Evolutionary conservation across 2,329 filamentous ascomycete species (phyloP).

Genomic region (Colletotrichum brevisporum): DNA sequence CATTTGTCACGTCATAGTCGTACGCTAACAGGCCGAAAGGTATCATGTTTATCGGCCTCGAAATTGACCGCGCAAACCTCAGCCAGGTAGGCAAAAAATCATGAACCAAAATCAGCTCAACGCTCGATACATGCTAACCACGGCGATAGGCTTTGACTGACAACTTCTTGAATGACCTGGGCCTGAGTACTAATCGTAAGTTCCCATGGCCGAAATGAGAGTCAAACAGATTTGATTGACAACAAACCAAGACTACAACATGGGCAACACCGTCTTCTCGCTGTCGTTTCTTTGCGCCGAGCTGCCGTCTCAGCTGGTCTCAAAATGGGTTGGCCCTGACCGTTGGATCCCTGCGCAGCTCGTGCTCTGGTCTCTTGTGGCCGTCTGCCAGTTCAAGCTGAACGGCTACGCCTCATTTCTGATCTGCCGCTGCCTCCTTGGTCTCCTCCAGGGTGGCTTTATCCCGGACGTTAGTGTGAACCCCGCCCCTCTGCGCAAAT

Average conservation of each 20-base stretch:
- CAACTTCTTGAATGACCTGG: slow-evolving; percentile 60
- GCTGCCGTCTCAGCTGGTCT: slow-evolving; percentile 70
- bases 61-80: slow-evolving; percentile 64
- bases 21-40: slow-evolving; percentile 54
- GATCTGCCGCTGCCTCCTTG: slow-evolving; percentile 50
- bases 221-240: no score
- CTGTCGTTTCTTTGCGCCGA: slow-evolving; percentile 68
- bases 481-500: no score
- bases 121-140: not conserved
- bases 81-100: not conserved
- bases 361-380: slow-evolving; percentile 66
- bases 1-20: slow-evolving; percentile 59
- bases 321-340: slow-evolving; percentile 61
- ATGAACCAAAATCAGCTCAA: fast-evolving
- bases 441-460: slow-evolving; percentile 55
- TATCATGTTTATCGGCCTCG: slow-evolving; percentile 58
- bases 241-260: slow-evolving; percentile 55
- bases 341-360: slow-evolving; percentile 72
- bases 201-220: not conserved
- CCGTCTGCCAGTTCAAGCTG: slow-evolving; percentile 58
- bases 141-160: slow-evolving; percentile 60
- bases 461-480: slow-evolving; percentile 53
- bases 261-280: slow-evolving; percentile 64
- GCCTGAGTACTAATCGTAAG: slow-evolving; percentile 55
- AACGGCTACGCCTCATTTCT: slow-evolving; percentile 50